Evolutionary conservation across 352 stramenopile species (phyloP).

Genomic region (Saprolegnia parasitica): DNA sequence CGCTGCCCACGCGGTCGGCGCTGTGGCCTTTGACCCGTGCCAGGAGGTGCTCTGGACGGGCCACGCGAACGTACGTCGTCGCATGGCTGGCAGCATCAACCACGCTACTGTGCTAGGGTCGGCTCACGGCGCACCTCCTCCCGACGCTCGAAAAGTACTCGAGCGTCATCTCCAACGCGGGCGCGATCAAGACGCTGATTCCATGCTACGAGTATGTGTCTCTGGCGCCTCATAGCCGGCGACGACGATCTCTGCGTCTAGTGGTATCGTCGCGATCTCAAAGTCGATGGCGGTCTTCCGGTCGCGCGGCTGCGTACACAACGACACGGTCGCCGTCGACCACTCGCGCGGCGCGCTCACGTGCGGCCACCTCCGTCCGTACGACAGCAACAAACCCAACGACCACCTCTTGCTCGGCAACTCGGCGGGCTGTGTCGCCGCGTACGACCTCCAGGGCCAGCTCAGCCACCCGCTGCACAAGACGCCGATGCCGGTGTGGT

Average conservation of each 20-base stretch:
- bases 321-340: constrained; percentile 25
- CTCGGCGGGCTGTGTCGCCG: background rate
- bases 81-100: background rate
- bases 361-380: constrained; percentile 2
- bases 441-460: constrained; percentile 24
- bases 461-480: constrained; percentile 17
- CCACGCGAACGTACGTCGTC: constrained; percentile 20
- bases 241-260: constrained; percentile 12
- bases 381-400: constrained; percentile 4
- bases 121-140: constrained; percentile 25
- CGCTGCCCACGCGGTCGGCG: background rate
- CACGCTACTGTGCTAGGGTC: constrained; percentile 21
- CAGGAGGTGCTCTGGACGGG: constrained; percentile 29
- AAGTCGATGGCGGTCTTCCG: constrained; percentile 23
- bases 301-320: constrained; percentile 26
- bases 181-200: constrained; percentile 26
- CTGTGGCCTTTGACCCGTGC: constrained; percentile 28
- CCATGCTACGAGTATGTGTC: constrained; percentile 18
- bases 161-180: constrained; percentile 18
- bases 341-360: constrained; percentile 1
- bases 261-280: constrained; percentile 26
- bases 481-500: constrained; percentile 20
- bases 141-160: constrained; percentile 31
- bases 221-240: background rate
- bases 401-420: constrained; percentile 18